phyloP scores from a whole-genome alignment of 2,329 filamentous ascomycete species.

The Aspergillus tanneri region DNA sequence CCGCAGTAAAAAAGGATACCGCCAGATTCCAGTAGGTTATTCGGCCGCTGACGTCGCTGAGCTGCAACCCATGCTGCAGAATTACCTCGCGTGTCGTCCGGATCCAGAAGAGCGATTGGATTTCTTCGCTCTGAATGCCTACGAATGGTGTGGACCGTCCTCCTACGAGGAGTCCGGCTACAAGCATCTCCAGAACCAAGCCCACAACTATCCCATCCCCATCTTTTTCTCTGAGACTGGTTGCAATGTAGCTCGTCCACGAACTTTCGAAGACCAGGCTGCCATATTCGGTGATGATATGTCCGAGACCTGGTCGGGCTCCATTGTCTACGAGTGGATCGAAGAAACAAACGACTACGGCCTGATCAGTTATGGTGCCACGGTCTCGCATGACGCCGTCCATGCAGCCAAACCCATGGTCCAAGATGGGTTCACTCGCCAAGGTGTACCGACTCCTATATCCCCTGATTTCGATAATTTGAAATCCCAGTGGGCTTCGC shows the following conservation, averaged over 20 bases:
- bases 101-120: constrained; percentile 68
- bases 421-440: constrained; percentile 66
- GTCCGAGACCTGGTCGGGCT: constrained; percentile 68
- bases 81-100: constrained; percentile 76
- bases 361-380: constrained; percentile 68
- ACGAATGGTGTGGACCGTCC: constrained; percentile 69
- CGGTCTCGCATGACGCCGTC: constrained; percentile 49
- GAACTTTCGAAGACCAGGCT: constrained; percentile 61
- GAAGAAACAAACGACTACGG: constrained; percentile 81
- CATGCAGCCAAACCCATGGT: constrained; percentile 56
- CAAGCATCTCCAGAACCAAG: constrained; percentile 63
- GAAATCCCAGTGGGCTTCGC: constrained; percentile 70
- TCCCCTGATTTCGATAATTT: constrained; percentile 77
- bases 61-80: constrained; percentile 63
- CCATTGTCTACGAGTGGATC: constrained; percentile 89
- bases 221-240: constrained; percentile 90
- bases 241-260: constrained; percentile 60
- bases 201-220: constrained; percentile 71
- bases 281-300: constrained; percentile 75
- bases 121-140: constrained; percentile 83
- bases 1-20: constrained; percentile 71
- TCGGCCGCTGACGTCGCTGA: constrained; percentile 80
- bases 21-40: constrained; percentile 81
- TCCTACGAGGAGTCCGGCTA: constrained; percentile 68
- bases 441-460: constrained; percentile 71